Evolutionary conservation across 208 protist genomes (phyloP).

Genomic region (Acanthamoeba castellanii): DNA sequence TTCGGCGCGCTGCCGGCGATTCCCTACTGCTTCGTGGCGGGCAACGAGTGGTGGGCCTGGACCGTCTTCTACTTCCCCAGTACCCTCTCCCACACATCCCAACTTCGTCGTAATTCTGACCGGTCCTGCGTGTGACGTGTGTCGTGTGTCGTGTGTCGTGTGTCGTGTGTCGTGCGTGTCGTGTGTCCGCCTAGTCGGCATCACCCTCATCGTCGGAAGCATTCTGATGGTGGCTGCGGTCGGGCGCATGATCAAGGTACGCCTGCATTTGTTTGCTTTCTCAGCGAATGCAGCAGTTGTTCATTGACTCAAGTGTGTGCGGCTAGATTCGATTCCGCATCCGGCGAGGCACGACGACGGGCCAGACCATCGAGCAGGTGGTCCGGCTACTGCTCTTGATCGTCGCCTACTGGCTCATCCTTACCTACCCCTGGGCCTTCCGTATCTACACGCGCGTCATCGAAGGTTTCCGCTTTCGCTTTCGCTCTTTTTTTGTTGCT

Average conservation of each 20-base stretch:
- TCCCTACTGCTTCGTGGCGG: conserved; percentile 24
- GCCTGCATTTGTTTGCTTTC: background rate
- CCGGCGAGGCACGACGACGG: background rate
- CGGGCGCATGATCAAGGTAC: background rate
- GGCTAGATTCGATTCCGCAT: background rate
- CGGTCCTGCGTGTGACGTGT: too few species aligned
- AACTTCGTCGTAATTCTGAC: too few species aligned
- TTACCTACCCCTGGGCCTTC: conserved; percentile 35
- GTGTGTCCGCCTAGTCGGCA: background rate
- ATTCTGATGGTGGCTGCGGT: background rate
- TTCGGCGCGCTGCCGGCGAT: background rate
- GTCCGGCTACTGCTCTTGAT: background rate
- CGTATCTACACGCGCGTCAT: conserved; percentile 10
- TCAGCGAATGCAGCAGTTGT: too few species aligned
- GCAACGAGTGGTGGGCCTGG: conserved; percentile 30
- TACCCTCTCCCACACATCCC: background rate
- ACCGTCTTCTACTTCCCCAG: conserved; percentile 48
- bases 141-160: background rate
- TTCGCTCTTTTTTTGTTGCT: background rate
- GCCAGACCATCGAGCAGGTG: conserved; percentile 36
- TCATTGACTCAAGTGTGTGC: background rate
- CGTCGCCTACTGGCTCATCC: conserved; percentile 19
- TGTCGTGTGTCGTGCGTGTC: background rate
- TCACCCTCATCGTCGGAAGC: conserved; percentile 16
- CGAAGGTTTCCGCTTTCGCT: background rate